These are phyloP conservation scores for Penicillium sp. DNA, from an alignment of 2,329 filamentous ascomycete genomes.

Conservation along the genomic window DNA sequence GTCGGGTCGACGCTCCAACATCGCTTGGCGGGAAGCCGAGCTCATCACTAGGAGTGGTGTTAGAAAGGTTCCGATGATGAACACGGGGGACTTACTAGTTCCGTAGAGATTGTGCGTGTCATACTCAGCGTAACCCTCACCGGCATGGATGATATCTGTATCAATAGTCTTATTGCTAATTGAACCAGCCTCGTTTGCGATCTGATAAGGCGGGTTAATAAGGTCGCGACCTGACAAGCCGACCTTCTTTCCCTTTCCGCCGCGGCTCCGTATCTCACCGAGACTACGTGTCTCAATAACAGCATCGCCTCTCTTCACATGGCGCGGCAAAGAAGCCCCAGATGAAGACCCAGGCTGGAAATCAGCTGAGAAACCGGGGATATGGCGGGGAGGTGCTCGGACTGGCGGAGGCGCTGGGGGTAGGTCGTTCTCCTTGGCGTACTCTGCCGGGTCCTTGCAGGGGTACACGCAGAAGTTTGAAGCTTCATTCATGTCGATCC, in stretches of 20 bases:
- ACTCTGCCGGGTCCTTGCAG: constrained; percentile 55
- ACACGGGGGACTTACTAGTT: constrained; percentile 45
- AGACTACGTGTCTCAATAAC: not conserved
- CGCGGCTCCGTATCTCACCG: constrained; percentile 1
- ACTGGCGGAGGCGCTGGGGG: constrained; percentile 64
- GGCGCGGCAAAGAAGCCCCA: not conserved
- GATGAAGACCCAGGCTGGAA: constrained; percentile 58
- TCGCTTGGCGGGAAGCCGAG: constrained; percentile 61
- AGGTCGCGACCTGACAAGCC: constrained; percentile 65
- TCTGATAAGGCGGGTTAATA: constrained; percentile 64
- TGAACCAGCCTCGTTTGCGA: constrained; percentile 60
- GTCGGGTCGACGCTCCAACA: constrained; percentile 63
- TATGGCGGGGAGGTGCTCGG: constrained; percentile 60
- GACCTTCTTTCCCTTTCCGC: constrained; percentile 43
- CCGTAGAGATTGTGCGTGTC: constrained; percentile 79
- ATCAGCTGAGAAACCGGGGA: constrained; percentile 67
- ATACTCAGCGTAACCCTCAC: constrained; percentile 66
- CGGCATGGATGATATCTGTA: constrained; percentile 64
- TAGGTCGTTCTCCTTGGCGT: constrained; percentile 45
- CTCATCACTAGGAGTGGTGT: constrained; percentile 61
- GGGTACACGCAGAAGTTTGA: constrained; percentile 57
- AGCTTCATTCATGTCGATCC: constrained; percentile 70
- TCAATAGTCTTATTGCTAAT: constrained; percentile 60
- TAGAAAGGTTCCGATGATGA: not conserved
- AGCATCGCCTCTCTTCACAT: not conserved